Percentiles rank a stretch among this genome's conserved stretches.
Evolutionary conservation across 495 filamentous ascomycete species (phyloP).

Genomic region (Aspergillus avenaceus): DNA sequence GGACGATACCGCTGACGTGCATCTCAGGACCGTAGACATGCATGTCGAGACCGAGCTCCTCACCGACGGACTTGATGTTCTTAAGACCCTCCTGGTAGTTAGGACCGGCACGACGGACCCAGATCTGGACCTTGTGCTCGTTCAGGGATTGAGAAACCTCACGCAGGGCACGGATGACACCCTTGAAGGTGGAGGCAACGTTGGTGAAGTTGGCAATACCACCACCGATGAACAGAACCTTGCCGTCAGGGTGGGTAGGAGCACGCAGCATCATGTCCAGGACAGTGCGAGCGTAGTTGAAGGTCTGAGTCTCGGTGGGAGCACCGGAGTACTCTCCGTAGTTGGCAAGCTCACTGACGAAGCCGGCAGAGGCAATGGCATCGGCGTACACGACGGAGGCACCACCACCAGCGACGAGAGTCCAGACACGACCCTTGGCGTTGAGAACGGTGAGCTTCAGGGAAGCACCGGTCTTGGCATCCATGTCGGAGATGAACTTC

Average conservation of each 20-base stretch:
- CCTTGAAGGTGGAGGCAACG: slow-evolving; percentile 97
- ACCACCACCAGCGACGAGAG: slow-evolving; percentile 97
- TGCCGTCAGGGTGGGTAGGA: slow-evolving; percentile 80
- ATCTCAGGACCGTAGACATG: slow-evolving; percentile 98
- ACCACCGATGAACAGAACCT: slow-evolving; percentile 98
- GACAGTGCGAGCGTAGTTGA: slow-evolving; percentile 95
- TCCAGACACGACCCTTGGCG: slow-evolving; percentile 89
- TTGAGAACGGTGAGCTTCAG: slow-evolving; percentile 98
- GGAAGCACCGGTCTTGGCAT: slow-evolving; percentile 98
- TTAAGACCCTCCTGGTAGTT: slow-evolving; percentile 99
- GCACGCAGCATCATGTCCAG: slow-evolving; percentile 97
- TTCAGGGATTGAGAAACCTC: slow-evolving; percentile 80
- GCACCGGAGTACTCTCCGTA: slow-evolving; percentile 99
- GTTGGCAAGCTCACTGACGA: slow-evolving; percentile 94
- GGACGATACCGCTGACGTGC: slow-evolving; percentile 71
- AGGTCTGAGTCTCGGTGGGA: slow-evolving; percentile 96
- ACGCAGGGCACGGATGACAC: slow-evolving; percentile 94
- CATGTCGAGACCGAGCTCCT: slow-evolving; percentile 89
- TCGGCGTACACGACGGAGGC: slow-evolving; percentile 98
- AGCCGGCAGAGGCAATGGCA: slow-evolving; percentile 95
- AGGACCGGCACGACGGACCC: slow-evolving; percentile 97
- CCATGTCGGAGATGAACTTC: slow-evolving; percentile 96
- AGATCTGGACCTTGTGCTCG: slow-evolving; percentile 99
- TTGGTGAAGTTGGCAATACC: slow-evolving; percentile 99
- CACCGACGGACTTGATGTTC: slow-evolving; percentile 96